phyloP scores from a whole-genome alignment of 2,329 filamentous ascomycete genomes.

The Ophiostoma quercus region DNA sequence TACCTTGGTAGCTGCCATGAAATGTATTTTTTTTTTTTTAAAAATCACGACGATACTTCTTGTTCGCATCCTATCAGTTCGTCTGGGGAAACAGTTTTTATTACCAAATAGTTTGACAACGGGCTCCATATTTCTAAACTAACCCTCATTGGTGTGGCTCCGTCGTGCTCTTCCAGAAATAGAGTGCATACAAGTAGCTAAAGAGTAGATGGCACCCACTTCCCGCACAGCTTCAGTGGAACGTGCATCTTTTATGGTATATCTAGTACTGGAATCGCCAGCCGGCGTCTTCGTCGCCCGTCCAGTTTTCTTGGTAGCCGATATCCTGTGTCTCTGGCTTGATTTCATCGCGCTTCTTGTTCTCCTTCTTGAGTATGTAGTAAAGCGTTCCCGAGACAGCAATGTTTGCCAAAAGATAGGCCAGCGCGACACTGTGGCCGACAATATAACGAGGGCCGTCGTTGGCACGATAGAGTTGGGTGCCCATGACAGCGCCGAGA shows the following conservation, averaged over 20 bases:
- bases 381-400: background rate
- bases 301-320: background rate
- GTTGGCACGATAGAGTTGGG: conserved; percentile 1
- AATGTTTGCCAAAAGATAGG: background rate
- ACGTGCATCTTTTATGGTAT: background rate
- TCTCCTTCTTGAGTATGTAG: background rate
- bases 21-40: background rate
- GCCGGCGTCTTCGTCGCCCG: background rate
- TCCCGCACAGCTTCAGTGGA: background rate
- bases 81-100: background rate
- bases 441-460: background rate
- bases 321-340: background rate
- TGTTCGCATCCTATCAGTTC: background rate
- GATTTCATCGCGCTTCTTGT: background rate
- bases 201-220: background rate
- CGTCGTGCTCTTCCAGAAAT: background rate
- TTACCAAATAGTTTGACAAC: conserved; percentile 3
- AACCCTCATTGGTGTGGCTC: background rate
- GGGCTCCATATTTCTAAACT: background rate
- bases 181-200: background rate
- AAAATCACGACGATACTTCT: background rate
- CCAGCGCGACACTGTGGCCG: background rate
- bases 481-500: background rate
- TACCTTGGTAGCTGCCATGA: background rate
- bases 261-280: conserved; percentile 9